Evolutionary conservation across 257 asterid species (phyloP).

Genomic region (Solanum pimpinellifolium): DNA sequence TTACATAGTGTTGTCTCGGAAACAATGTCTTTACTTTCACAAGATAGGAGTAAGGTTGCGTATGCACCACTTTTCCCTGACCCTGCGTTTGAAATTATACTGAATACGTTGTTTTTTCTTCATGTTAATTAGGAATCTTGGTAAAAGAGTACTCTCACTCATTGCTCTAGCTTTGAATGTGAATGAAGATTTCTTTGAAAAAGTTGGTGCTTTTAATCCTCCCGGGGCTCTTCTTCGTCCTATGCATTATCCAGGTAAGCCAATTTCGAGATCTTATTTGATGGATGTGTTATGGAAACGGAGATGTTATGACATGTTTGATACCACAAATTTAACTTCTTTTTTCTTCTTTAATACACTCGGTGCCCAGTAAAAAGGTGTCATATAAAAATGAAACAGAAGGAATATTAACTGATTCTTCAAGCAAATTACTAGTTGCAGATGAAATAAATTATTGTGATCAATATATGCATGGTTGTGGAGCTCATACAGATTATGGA

Average conservation of each 20-base stretch:
- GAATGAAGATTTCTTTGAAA: conserved; percentile 39
- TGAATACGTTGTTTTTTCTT: neutral
- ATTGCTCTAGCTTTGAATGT: conserved; percentile 37
- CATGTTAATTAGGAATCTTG: conserved; percentile 23
- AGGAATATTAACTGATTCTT: neutral
- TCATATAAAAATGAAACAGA: neutral
- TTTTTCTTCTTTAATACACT: neutral
- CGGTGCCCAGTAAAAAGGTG: neutral
- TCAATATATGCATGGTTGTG: conserved; percentile 36
- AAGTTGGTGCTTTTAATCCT: conserved; percentile 31
- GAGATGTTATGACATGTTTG: neutral
- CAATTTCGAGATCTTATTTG: neutral
- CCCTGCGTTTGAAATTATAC: neutral
- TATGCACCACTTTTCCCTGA: neutral
- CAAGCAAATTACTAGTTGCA: neutral
- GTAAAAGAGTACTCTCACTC: conserved; percentile 23
- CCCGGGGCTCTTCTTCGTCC: conserved; percentile 36
- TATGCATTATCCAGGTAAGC: conserved; percentile 41
- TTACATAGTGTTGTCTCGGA: neutral
- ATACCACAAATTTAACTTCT: neutral
- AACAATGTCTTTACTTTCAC: neutral
- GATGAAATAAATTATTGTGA: conserved; percentile 17
- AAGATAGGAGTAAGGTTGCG: neutral
- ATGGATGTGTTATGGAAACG: neutral
- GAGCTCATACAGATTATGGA: conserved; percentile 64